Conservation (phyloP, 306 rosid species). For the Sesbania bispinosa region DNA sequence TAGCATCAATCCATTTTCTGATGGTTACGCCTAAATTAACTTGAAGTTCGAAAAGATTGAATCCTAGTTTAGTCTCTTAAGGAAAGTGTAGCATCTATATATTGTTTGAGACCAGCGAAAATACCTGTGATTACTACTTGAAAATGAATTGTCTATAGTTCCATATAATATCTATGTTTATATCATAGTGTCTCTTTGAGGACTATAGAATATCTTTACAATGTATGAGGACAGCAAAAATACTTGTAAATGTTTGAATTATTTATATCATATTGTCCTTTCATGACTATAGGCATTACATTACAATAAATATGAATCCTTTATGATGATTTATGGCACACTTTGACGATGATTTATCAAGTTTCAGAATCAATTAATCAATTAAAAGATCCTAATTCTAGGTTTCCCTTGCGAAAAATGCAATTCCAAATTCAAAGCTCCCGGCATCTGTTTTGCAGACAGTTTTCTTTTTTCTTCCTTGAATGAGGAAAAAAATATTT, state of each 20-base stretch:
- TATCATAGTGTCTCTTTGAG: neutral
- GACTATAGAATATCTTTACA: neutral
- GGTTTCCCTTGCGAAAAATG: no score
- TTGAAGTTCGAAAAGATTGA: neutral
- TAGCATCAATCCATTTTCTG: conserved; percentile 37
- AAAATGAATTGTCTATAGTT: neutral
- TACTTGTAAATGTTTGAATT: neutral
- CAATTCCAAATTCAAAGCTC: no score
- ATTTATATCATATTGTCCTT: neutral
- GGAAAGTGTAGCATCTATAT: no score
- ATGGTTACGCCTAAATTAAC: conserved; percentile 10
- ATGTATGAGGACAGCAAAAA: neutral
- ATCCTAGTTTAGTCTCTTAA: neutral
- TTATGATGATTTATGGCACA: no score
- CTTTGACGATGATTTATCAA: no score
- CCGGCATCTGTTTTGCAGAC: no score
- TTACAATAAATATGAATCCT: neutral
- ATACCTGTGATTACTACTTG: neutral
- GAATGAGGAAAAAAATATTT: no score
- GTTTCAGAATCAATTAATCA: no score
- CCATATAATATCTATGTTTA: neutral
- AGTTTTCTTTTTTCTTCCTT: no score
- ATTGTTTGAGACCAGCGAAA: neutral
- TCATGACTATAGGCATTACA: neutral
- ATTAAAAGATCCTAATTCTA: no score